phyloP scores from a whole-genome alignment of 1,284 basidiomycete genomes.

The Erythrobasidium hasegawianum region DNA sequence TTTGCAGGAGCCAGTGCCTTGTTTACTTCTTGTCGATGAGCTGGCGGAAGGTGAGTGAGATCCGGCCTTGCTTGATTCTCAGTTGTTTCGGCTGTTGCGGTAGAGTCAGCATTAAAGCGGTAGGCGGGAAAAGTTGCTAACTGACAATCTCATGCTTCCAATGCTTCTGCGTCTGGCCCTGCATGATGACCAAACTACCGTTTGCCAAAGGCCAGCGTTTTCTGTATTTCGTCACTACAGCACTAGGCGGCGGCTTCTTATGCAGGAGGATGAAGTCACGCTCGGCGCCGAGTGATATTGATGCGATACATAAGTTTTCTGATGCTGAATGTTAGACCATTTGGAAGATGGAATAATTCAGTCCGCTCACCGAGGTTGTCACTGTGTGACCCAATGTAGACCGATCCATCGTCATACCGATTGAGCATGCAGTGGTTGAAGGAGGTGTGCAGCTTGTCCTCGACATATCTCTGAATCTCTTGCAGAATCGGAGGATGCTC shows the following conservation, averaged over 20 bases:
- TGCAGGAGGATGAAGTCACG: slow-evolving; percentile 56
- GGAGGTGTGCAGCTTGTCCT: slow-evolving; percentile 50
- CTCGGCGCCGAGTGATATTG: slow-evolving; percentile 54
- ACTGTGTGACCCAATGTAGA: slow-evolving; percentile 51
- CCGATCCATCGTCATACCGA: slow-evolving; percentile 52
- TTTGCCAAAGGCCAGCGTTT: slow-evolving; percentile 50
- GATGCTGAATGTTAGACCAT: slow-evolving; percentile 27
- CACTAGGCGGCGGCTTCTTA: slow-evolving; percentile 44
- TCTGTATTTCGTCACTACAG: slow-evolving; percentile 8
- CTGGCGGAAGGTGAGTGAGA: slow-evolving; percentile 54
- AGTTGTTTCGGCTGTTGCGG: slow-evolving; percentile 41
- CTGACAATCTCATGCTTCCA: slow-evolving; percentile 56
- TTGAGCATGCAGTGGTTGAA: slow-evolving; percentile 59
- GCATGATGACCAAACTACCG: slow-evolving; percentile 57
- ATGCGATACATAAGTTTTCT: slow-evolving; percentile 54
- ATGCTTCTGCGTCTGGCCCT: slow-evolving; percentile 54
- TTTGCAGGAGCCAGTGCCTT: background rate
- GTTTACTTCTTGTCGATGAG: slow-evolving; percentile 37
- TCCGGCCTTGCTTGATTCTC: slow-evolving; percentile 49
- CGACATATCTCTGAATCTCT: slow-evolving; percentile 50
- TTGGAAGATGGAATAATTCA: no score
- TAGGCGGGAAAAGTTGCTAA: background rate
- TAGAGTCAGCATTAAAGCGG: background rate
- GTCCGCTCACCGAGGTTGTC: slow-evolving; percentile 11
- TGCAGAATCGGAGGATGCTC: slow-evolving; percentile 51